These are phyloP conservation scores for Thermomucor indicae-seudaticae DNA, from an alignment of 371 early-diverging fungal species.

Conservation along the genomic window DNA sequence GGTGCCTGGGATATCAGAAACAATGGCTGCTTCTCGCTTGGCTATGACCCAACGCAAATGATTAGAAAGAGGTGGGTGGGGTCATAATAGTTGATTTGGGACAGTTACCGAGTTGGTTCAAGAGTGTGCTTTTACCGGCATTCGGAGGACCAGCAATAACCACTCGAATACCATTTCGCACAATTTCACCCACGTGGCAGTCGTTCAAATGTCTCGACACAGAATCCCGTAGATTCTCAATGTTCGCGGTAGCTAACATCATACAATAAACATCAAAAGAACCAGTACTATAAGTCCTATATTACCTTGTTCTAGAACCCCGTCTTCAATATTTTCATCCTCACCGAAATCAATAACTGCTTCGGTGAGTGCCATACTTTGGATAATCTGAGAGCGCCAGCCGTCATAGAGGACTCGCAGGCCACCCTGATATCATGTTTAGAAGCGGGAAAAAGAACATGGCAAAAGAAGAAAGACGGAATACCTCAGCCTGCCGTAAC, in stretches of 20 bases:
- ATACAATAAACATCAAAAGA: background rate
- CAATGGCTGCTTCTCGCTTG: conserved; percentile 76
- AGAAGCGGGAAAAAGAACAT: background rate
- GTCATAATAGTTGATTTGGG: background rate
- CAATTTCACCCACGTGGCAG: conserved; percentile 67
- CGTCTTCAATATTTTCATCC: conserved; percentile 79
- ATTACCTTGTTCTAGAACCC: conserved; percentile 53
- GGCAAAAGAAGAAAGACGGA: background rate
- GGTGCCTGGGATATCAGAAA: conserved; percentile 77
- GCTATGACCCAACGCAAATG: conserved; percentile 26
- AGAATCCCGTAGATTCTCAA: conserved; percentile 14
- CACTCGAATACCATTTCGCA: conserved; percentile 68
- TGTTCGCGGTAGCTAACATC: conserved; percentile 6
- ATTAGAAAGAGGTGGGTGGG: background rate
- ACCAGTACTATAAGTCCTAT: background rate
- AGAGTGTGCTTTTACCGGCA: conserved; percentile 77
- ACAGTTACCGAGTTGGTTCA: conserved; percentile 61
- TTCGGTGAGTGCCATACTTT: conserved; percentile 65
- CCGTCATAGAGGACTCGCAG: conserved; percentile 55
- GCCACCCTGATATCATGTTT: conserved; percentile 47
- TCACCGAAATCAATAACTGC: conserved; percentile 84
- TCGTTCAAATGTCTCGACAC: conserved; percentile 61
- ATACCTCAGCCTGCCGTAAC: conserved; percentile 65
- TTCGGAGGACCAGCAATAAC: conserved; percentile 81
- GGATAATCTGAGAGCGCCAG: conserved; percentile 63